A percentile compares a stretch with the other conserved stretches of the same genome.
phyloP scores from a whole-genome alignment of 2,329 filamentous ascomycete species.

The Lecanicillium sp. region DNA sequence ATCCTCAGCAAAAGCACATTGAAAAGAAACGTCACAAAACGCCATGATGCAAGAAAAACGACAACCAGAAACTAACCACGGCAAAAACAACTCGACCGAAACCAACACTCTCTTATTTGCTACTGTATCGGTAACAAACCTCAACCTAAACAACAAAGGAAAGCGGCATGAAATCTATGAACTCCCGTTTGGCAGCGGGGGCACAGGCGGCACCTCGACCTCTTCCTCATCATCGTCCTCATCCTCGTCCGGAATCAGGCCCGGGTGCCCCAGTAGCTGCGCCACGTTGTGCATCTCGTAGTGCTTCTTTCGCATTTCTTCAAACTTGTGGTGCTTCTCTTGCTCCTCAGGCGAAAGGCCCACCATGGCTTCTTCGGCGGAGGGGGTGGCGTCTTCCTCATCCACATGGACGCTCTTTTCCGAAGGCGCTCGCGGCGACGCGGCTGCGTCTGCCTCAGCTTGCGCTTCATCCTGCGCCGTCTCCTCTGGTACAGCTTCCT shows the following conservation, averaged over 20 bases:
- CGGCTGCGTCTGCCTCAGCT: conserved; percentile 6
- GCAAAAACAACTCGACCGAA: no score
- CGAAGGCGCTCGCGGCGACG: conserved; percentile 27
- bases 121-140: no score
- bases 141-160: background rate
- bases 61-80: no score
- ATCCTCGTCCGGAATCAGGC: conserved; percentile 55
- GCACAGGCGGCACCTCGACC: conserved; percentile 29
- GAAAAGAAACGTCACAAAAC: no score
- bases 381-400: conserved; percentile 47
- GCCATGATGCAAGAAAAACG: no score
- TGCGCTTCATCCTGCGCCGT: conserved; percentile 22
- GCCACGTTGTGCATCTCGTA: conserved; percentile 99
- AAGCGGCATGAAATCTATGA: conserved; percentile 14
- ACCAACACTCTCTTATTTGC: no score
- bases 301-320: conserved; percentile 86
- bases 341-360: conserved; percentile 62
- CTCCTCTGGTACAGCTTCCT: conserved; percentile 55
- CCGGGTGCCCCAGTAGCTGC: conserved; percentile 70
- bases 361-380: conserved; percentile 45
- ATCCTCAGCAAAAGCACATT: no score
- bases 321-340: conserved; percentile 89
- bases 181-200: conserved; percentile 34
- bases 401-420: conserved; percentile 77
- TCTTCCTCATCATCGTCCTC: conserved; percentile 51